Percentiles rank a stretch among this genome's conserved stretches.
Conservation (phyloP, 371 early-diverging fungal species). For the Apophysomyces elegans region DNA sequence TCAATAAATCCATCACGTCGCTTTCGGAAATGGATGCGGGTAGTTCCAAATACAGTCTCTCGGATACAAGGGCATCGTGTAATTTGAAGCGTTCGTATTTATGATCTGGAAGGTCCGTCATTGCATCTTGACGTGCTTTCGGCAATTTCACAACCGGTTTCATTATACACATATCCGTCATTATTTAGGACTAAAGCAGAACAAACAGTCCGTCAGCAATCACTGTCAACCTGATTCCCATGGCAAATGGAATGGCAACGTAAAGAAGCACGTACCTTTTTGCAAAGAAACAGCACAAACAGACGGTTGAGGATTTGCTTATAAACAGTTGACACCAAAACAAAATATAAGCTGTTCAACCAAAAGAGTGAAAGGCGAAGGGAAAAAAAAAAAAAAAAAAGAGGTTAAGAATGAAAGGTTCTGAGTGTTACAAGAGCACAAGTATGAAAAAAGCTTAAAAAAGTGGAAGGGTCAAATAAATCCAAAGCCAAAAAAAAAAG, state of each 20-base stretch:
- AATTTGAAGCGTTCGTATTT: background rate
- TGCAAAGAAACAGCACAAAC: no score
- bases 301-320: no score
- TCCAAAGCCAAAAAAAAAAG: background rate
- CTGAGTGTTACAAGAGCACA: constrained; percentile 9
- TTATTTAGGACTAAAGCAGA: constrained; percentile 1
- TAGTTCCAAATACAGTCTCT: constrained; percentile 30
- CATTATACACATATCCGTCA: constrained; percentile 12
- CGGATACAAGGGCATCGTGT: constrained; percentile 23
- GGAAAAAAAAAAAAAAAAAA: constrained; percentile 10
- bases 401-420: constrained; percentile 3
- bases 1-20: constrained; percentile 39
- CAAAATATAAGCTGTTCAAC: background rate
- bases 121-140: constrained; percentile 15
- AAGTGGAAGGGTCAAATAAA: background rate
- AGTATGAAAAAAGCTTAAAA: constrained; percentile 9
- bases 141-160: constrained; percentile 20
- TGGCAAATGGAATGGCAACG: constrained; percentile 7
- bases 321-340: no score
- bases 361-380: background rate
- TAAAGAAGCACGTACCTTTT: constrained; percentile 1
- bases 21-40: constrained; percentile 29
- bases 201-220: background rate
- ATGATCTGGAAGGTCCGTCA: constrained; percentile 7
- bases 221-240: constrained; percentile 3